These are phyloP conservation scores for Collybia mongolica DNA, from an alignment of 768 basidiomycete genomes.

Conservation along the genomic window DNA sequence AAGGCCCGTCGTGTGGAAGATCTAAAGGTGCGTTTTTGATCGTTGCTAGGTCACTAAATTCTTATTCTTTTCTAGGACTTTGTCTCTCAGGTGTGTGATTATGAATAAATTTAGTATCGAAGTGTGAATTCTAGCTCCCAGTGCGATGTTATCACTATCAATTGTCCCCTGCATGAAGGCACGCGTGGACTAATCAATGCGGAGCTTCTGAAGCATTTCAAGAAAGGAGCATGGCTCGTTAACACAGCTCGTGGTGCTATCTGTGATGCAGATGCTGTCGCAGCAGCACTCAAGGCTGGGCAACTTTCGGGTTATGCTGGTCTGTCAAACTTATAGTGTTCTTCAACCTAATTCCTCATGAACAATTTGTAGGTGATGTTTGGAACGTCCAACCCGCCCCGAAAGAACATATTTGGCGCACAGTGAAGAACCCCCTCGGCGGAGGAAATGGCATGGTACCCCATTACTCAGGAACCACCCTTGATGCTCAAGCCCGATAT, in stretches of 20 bases:
- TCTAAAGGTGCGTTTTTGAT: constrained; percentile 55
- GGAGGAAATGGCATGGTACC: constrained; percentile 91
- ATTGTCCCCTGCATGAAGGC: constrained; percentile 85
- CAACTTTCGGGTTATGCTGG: constrained; percentile 63
- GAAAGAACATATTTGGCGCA: constrained; percentile 83
- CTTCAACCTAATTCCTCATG: neutral
- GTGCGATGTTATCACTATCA: constrained; percentile 85
- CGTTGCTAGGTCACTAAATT: neutral
- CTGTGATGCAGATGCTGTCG: constrained; percentile 81
- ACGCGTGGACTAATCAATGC: constrained; percentile 79
- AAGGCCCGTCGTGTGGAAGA: constrained; percentile 74
- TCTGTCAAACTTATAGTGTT: constrained; percentile 6
- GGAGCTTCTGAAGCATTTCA: constrained; percentile 84
- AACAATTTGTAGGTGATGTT: constrained; percentile 50
- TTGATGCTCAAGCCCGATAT: constrained; percentile 88
- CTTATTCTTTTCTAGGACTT: constrained; percentile 20
- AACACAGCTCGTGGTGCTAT: constrained; percentile 95
- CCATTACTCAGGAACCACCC: constrained; percentile 85
- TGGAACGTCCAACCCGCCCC: constrained; percentile 91
- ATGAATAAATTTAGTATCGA: no score
- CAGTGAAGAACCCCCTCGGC: constrained; percentile 74
- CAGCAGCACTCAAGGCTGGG: constrained; percentile 72
- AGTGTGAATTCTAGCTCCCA: constrained; percentile 15
- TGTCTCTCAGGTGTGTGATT: constrained; percentile 12
- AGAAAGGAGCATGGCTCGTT: constrained; percentile 90